Base-by-base conservation (phyloP, 371 early-diverging fungal genomes). In the Rhizopus stolonifer region DNA sequence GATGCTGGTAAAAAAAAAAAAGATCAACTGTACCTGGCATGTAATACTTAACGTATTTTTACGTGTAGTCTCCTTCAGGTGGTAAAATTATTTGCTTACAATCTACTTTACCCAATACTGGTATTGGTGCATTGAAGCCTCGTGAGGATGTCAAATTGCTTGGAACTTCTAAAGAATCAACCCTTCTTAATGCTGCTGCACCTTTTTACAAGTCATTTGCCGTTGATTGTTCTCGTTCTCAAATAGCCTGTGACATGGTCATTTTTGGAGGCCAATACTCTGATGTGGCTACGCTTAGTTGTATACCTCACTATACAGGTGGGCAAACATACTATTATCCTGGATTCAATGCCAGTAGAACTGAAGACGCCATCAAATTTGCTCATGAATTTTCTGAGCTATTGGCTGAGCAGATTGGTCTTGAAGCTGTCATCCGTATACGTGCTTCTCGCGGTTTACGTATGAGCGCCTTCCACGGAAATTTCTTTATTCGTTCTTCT, bases 271-370 rank as follows among this genome's bases (percentile, higher is more conserved):
- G 70, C 0, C 88, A 91, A 60, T 92, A 93, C 57, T 83, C 92
- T 38, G 99, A 99, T 69, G 80, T 98, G 9, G 94, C 99, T 1
- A 93, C 97, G 0, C 65, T 99, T 14, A 87, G 81, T 43, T 88
- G 89, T 21, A 72, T 88, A 24, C 87, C 94, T 15, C 88, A 89
- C 50, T 93, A 88, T 68, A 99, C 99, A 1, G 99, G 98, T 31
- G 99, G 99, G 31, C 85, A 90, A 53, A 80, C 91, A 1, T 92
- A 89, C 73, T 93, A 93, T 72, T 99, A 99, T 65, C 98, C 99
- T 40, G 89, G 87, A 25, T 99, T 98, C 65, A 89, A 91, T 61
- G 93, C 94, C 1, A 79, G 80, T 5, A 84, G 94, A 53, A 72
- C 87, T 1, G 91, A 93, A 61, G 96, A 96, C 61, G 87, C 89